Evolutionary conservation across 78 protist species (phyloP), one percentile per base, ranked within the genome.

Genomic region (Dictyostelium intermedium): DNA sequence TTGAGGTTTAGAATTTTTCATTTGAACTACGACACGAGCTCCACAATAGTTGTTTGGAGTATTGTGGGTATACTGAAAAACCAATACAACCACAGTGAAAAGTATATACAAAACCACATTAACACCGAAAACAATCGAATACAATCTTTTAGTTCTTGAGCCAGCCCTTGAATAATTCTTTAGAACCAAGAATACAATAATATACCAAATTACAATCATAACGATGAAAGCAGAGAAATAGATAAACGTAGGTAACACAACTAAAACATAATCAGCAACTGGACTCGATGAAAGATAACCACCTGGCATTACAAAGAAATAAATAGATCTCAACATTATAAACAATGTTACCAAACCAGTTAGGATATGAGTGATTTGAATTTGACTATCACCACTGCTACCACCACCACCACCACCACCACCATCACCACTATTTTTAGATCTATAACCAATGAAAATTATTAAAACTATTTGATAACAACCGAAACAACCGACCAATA

Each of bases 251-350:
- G 89, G 89, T n/a, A 74, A 41, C 0, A 85, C 83, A 4, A 73
- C 82, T 14, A 85, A 73, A 23, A 85, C 16, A 85, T 85, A 85
- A 35, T 73, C 91, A 6, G 63, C 47, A 32, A 89, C 87, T 5
- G 61, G 56, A 23, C 32, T 79, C 1, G 66, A 9, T 18, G 47
- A 37, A 1, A 89, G 82, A n/a, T 45, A 63, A 9, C 87, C 87
- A 69, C 45, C 35, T 66, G 87, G 94, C 16, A 89, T 23, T 3
- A 77, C 43, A 77, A 77, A 77, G 61, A 77, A 77, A 41, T 77
- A 77, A 11, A 77, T 77, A 1, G 63, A 41, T 10, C 82, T 18
- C 2, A 77, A 7, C 16, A 77, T 39, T 8, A 77, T 77, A 10
- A 77, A 77, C 5, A 77, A 3, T 41, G 82, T 77, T 41, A 43